These are phyloP conservation scores for Talaromyces atroroseus DNA, from an alignment of 2,329 filamentous ascomycete species.

Conservation along the genomic window DNA sequence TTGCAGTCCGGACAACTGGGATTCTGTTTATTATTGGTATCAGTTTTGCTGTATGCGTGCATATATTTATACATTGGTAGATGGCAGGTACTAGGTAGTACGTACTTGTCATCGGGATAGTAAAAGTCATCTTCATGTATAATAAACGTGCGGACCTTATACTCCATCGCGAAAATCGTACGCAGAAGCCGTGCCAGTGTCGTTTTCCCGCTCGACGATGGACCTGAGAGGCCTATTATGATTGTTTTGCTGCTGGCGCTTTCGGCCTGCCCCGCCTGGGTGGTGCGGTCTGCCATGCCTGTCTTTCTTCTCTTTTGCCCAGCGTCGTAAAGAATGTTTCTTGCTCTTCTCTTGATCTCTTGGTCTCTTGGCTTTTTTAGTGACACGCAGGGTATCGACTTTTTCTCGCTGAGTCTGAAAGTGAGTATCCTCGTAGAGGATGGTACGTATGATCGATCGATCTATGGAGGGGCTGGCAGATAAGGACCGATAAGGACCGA, in stretches of 20 bases:
- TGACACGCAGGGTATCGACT: background rate
- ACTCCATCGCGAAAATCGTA: conserved; percentile 61
- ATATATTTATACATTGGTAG: background rate
- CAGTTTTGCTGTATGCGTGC: background rate
- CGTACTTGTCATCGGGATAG: conserved; percentile 66
- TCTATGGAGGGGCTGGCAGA: background rate
- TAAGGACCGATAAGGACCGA: background rate
- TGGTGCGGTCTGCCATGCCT: conserved; percentile 1
- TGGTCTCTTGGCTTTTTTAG: background rate
- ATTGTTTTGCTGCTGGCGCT: conserved; percentile 34
- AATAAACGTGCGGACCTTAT: conserved; percentile 53
- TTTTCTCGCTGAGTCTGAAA: background rate
- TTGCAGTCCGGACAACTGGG: conserved; percentile 43
- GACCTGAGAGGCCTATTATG: conserved; percentile 78
- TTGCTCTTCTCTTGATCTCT: background rate
- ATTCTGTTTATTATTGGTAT: conserved; percentile 26
- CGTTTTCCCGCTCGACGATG: conserved; percentile 91
- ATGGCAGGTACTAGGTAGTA: conserved; percentile 6
- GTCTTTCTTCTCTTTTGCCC: background rate
- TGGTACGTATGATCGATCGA: background rate
- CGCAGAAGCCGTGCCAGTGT: conserved; percentile 81
- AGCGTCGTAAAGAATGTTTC: background rate
- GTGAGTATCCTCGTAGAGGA: background rate
- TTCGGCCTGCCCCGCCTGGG: conserved; percentile 5
- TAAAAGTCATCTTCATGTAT: conserved; percentile 98